Evolutionary conservation across 441 rosid species (phyloP).

Genomic region (Jatropha multifida): DNA sequence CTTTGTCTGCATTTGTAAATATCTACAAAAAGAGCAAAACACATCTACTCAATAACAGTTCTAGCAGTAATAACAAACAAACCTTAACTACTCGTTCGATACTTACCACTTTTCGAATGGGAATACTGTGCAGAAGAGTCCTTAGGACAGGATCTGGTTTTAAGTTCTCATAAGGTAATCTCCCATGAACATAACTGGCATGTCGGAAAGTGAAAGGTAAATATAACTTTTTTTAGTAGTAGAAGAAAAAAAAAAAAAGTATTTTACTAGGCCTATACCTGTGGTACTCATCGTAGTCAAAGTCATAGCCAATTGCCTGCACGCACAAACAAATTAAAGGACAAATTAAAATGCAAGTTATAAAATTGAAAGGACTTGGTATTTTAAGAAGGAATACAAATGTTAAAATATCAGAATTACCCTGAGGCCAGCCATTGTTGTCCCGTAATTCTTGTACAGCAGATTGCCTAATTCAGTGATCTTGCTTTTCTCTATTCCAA

Average conservation of each 20-base stretch:
- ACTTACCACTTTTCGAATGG: conserved; percentile 77
- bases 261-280: conserved; percentile 32
- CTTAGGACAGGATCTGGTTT: conserved; percentile 83
- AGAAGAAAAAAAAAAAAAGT: not conserved
- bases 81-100: not conserved
- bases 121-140: conserved; percentile 66
- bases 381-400: not conserved
- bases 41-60: too few species aligned
- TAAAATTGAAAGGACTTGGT: not conserved
- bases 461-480: conserved; percentile 60
- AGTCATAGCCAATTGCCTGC: conserved; percentile 87
- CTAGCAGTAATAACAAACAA: too few species aligned
- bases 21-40: conserved; percentile 36
- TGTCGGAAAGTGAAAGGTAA: conserved; percentile 2
- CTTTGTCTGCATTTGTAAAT: conserved; percentile 86
- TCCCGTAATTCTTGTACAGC: conserved; percentile 84
- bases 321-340: conserved; percentile 1
- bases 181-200: conserved; percentile 78
- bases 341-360: not conserved
- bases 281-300: conserved; percentile 92
- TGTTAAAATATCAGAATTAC: conserved; percentile 38
- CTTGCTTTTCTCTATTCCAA: conserved; percentile 63
- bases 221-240: not conserved
- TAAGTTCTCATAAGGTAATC: conserved; percentile 75
- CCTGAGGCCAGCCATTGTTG: conserved; percentile 98